Evolutionary conservation across 345 rosid genomes (phyloP), one percentile per base, ranked within the genome.

Genomic region (Firmiana major): DNA sequence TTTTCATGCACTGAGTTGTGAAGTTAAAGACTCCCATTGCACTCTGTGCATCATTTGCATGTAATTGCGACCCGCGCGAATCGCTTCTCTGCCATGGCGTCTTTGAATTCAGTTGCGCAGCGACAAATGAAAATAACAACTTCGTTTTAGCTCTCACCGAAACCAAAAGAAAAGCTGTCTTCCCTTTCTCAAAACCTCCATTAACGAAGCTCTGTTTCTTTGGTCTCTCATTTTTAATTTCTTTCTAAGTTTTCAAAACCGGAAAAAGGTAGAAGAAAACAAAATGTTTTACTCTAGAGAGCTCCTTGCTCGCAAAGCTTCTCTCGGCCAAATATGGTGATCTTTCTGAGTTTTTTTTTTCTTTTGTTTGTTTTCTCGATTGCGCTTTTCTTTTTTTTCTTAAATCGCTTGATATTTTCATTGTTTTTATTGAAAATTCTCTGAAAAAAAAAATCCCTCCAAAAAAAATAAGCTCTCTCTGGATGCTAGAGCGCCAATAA

Each of bases 321-420:
- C 98, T n/a, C 87, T 95, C 12, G 97, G 99, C 43, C 97, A 95
- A 87, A 93, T 95, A 77, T 93, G 98, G 98, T 94, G 82, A 84
- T 31, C 59, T 3, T 36, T 3, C 11, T 60, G n/a, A n/a, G n/a
- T n/a, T n/a, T n/a, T n/a, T 75, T 48, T 6, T 1, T n/a, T 19
- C 71, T 40, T 71, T 77, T 19, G n/a, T 70, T 43, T n/a, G 17
- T 7, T 46, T 38, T 4, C 7, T 1, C 34, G n/a, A n/a, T n/a
- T n/a, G n/a, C 34, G 1, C 54, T 49, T 7, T 22, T 57, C 28
- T 31, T 2, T 31, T 31, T 31, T 31, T 31, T 31, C 34, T 31
- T 31, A 31, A 31, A 31, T 31, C 34, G 1, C 34, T 31, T 31
- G 34, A 31, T 31, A 0, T 31, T 31, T 31, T 3, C 3, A 0